These are phyloP conservation scores for Rhododendron kiyosumense DNA, from an alignment of 148 eudicot species.

Conservation along the genomic window DNA sequence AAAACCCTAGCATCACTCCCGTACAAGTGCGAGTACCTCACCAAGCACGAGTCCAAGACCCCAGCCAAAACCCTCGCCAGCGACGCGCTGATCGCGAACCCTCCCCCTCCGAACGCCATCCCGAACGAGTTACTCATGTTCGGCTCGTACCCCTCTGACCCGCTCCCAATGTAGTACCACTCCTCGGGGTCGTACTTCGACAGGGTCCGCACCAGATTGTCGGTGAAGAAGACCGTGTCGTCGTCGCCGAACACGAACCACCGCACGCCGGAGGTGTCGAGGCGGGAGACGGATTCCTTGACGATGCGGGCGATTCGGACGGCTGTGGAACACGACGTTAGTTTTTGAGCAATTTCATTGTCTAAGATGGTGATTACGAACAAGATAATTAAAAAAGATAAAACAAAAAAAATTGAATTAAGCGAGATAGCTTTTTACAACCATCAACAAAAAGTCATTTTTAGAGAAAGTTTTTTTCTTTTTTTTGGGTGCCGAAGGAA, in stretches of 20 bases:
- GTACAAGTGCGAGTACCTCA: constrained; percentile 61
- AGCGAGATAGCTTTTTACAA: not conserved
- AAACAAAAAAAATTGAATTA: not conserved
- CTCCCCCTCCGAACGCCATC: constrained; percentile 82
- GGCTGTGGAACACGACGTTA: not conserved
- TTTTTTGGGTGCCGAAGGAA: no score
- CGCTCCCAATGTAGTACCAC: constrained; percentile 57
- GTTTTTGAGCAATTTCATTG: not conserved
- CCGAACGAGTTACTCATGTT: constrained; percentile 38
- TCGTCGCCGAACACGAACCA: constrained; percentile 77
- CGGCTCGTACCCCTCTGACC: constrained; percentile 52
- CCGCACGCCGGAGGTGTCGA: constrained; percentile 18
- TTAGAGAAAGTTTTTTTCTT: no score
- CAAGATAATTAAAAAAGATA: no score
- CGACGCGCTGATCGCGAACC: constrained; percentile 58
- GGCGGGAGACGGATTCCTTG: constrained; percentile 40
- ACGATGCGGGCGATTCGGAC: constrained; percentile 59
- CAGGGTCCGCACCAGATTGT: constrained; percentile 39
- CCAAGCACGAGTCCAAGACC: constrained; percentile 65
- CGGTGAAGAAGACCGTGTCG: constrained; percentile 57
- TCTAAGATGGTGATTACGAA: not conserved
- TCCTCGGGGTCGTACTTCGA: constrained; percentile 47
- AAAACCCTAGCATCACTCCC: constrained; percentile 72
- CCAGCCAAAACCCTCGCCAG: constrained; percentile 54
- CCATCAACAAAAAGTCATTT: not conserved